Evolutionary conservation across 2,329 filamentous ascomycete genomes (phyloP).

Genomic region (Xylaria hypoxylon): DNA sequence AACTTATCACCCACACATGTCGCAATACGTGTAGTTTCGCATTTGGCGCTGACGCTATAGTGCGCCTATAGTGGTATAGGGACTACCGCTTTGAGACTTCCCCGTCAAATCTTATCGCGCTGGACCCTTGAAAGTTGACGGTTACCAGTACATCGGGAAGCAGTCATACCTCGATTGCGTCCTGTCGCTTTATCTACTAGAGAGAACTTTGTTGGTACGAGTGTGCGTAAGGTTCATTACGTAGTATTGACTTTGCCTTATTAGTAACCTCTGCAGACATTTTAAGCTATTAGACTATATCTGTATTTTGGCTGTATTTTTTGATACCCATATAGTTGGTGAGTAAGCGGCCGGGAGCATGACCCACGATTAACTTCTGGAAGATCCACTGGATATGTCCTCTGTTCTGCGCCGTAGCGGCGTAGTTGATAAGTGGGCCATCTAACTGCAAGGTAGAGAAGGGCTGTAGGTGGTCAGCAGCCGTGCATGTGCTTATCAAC

Average conservation of each 20-base stretch:
- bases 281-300: too few relatives aligned
- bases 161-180: not conserved
- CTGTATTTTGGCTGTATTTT: not conserved
- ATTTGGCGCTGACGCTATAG: not conserved
- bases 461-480: not conserved
- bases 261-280: not conserved
- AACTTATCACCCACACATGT: not conserved
- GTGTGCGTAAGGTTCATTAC: not conserved
- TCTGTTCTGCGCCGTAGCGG: not conserved
- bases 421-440: not conserved
- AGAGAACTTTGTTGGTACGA: not conserved
- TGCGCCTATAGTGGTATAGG: not conserved
- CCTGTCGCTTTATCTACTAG: not conserved
- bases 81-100: constrained; percentile 14
- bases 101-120: not conserved
- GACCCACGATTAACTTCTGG: not conserved
- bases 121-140: not conserved
- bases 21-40: not conserved
- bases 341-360: constrained; percentile 8
- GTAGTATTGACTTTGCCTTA: not conserved
- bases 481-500: not conserved
- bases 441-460: too few relatives aligned
- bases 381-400: not conserved
- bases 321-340: constrained; percentile 1
- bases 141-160: not conserved